phyloP scores from a whole-genome alignment of 116 monocot genomes.

The Posidonia oceanica region DNA sequence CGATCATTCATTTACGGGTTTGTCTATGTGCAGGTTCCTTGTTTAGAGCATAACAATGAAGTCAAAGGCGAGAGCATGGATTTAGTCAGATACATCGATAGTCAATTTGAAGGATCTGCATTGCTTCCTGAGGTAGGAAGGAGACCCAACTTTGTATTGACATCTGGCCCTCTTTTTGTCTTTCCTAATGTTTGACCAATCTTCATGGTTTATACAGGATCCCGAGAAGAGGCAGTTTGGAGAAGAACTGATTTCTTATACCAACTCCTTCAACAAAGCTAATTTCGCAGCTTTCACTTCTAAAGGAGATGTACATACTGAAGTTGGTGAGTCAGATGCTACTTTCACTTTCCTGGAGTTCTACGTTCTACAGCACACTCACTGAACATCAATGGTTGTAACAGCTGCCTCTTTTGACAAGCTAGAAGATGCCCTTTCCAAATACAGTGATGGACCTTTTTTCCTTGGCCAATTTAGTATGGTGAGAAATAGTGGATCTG shows the following conservation, averaged over 20 bases:
- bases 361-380: background rate
- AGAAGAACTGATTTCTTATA: conserved; percentile 40
- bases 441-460: conserved; percentile 64
- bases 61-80: conserved; percentile 40
- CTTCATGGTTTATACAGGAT: conserved; percentile 27
- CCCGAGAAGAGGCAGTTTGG: conserved; percentile 44
- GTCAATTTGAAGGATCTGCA: conserved; percentile 53
- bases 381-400: background rate
- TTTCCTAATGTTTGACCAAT: background rate
- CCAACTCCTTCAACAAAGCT: conserved; percentile 32
- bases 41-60: conserved; percentile 35
- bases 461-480: conserved; percentile 59
- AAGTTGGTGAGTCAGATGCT: conserved; percentile 33
- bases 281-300: conserved; percentile 12
- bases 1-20: background rate
- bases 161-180: background rate
- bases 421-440: conserved; percentile 47
- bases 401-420: conserved; percentile 52
- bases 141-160: background rate
- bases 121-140: conserved; percentile 58
- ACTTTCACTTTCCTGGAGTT: background rate
- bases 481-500: conserved; percentile 10
- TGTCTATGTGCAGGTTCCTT: conserved; percentile 14
- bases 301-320: conserved; percentile 30
- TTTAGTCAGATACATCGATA: conserved; percentile 50